A percentile compares a stretch with the other conserved stretches of the same genome.
phyloP scores from a whole-genome alignment of 2,329 filamentous ascomycete species.

The Diaporthe ampelina region DNA sequence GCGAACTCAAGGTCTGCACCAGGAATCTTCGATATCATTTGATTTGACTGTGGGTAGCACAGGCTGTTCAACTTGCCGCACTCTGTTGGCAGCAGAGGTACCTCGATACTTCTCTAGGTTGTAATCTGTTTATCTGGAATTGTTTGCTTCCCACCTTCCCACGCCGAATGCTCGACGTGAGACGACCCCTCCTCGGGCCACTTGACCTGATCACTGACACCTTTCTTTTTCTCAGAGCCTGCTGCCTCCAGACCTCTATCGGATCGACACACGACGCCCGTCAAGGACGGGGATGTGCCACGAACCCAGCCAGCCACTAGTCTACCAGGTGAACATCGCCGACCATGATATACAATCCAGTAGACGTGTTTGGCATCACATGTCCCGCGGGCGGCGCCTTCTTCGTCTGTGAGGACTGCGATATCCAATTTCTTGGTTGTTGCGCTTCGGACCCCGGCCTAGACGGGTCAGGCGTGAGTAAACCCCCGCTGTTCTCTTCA shows the following conservation, averaged over 20 bases:
- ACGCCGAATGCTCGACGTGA: neutral
- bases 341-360: slow-evolving; percentile 17
- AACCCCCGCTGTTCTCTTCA: neutral
- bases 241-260: neutral
- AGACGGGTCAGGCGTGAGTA: slow-evolving; percentile 45
- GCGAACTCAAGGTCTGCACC: neutral
- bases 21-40: neutral
- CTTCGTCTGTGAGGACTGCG: slow-evolving; percentile 52
- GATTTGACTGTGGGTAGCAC: neutral
- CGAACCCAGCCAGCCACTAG: neutral
- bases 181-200: neutral
- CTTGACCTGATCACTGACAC: slow-evolving; percentile 1
- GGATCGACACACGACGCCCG: neutral
- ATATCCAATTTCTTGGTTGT: slow-evolving; percentile 56
- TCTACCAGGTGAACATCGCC: neutral
- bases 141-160: slow-evolving; percentile 19
- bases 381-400: slow-evolving; percentile 52
- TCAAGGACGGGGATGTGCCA: neutral
- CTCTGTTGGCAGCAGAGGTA: neutral
- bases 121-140: neutral
- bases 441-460: slow-evolving; percentile 55
- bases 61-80: neutral
- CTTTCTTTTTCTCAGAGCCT: neutral
- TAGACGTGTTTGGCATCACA: slow-evolving; percentile 38
- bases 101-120: neutral